A percentile compares a stretch with the other conserved stretches of the same genome.
phyloP scores from a whole-genome alignment of 805 yeast genomes.

The Saccharomyces paradoxus region DNA sequence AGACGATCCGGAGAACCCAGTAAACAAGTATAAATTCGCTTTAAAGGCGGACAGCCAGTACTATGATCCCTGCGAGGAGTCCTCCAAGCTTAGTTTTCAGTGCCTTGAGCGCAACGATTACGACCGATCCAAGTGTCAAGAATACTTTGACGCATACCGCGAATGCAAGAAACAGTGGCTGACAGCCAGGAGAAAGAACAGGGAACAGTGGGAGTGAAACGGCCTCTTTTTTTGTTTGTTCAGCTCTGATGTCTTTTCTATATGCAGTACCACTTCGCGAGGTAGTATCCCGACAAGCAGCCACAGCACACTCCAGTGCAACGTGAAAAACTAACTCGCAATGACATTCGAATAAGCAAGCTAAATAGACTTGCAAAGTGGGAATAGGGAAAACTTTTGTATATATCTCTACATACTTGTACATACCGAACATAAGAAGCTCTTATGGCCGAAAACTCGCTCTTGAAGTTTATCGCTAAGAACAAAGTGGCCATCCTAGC shows the following conservation, averaged over 20 bases:
- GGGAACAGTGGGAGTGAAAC: constrained; percentile 23
- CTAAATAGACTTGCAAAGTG: neutral
- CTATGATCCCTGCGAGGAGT: constrained; percentile 89
- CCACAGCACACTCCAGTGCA: neutral
- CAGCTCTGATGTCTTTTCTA: neutral
- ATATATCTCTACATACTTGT: neutral
- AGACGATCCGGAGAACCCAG: constrained; percentile 70
- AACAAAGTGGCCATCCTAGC: constrained; percentile 57
- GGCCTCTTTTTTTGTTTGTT: neutral
- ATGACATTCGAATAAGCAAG: neutral
- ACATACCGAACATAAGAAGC: neutral
- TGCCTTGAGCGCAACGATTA: constrained; percentile 75
- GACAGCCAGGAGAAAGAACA: constrained; percentile 32
- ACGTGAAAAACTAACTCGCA: neutral
- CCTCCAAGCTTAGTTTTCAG: constrained; percentile 75
- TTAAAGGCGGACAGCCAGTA: constrained; percentile 73
- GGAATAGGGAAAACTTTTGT: neutral
- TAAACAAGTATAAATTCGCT: constrained; percentile 61
- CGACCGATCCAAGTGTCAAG: constrained; percentile 61
- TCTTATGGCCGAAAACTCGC: constrained; percentile 15
- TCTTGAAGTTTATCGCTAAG: constrained; percentile 29
- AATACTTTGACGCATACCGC: constrained; percentile 84
- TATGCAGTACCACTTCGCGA: neutral
- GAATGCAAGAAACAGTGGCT: constrained; percentile 83
- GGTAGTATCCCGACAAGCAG: neutral